phyloP scores from a whole-genome alignment of 176 grass and related monocot genomes.

The Oryza rufipogon region DNA sequence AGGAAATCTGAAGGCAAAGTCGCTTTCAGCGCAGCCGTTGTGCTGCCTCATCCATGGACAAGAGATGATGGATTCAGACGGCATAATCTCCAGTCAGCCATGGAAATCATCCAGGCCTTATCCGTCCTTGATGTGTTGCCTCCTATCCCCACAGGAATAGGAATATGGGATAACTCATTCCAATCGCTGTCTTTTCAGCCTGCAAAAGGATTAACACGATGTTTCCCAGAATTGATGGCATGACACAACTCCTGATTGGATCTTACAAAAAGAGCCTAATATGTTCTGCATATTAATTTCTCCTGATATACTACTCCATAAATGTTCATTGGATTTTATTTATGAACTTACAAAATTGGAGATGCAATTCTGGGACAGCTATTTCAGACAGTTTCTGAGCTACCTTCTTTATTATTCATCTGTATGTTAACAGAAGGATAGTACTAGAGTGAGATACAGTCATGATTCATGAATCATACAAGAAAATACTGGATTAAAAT shows the following conservation, averaged over 20 bases:
- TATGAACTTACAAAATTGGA: neutral
- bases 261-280: neutral
- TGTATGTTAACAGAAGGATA: neutral
- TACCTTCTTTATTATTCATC: constrained; percentile 20
- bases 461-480: neutral
- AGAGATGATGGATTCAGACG: constrained; percentile 4
- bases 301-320: neutral
- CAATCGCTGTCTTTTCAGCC: neutral
- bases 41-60: constrained; percentile 34
- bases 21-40: constrained; percentile 28
- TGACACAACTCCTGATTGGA: neutral
- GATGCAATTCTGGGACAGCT: neutral
- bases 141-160: neutral
- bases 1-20: constrained; percentile 12
- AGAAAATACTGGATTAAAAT: neutral
- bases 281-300: no score
- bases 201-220: neutral
- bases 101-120: constrained; percentile 2
- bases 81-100: neutral
- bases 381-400: neutral
- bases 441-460: neutral
- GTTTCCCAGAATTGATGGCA: neutral
- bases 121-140: neutral
- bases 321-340: neutral
- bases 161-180: neutral